These are phyloP conservation scores for Candida ponderosae DNA, from an alignment of 805 yeast species.

Conservation along the genomic window DNA sequence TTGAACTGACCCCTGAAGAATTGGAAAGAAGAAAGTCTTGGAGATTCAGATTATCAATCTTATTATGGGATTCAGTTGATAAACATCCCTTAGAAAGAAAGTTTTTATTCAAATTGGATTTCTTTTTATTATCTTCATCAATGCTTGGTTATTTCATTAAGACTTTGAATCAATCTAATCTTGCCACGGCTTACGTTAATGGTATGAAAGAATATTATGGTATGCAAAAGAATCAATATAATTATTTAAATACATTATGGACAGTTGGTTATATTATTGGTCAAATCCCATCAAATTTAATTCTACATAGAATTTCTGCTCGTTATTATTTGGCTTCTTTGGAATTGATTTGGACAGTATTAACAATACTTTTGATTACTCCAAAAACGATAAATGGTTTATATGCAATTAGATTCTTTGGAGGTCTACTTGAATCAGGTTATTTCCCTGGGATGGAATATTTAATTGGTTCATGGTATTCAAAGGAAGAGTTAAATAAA, in stretches of 20 bases:
- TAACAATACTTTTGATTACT: constrained; percentile 24
- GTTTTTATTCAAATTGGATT: constrained; percentile 12
- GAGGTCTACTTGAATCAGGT: constrained; percentile 35
- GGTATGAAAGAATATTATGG: constrained; percentile 32
- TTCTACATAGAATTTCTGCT: too few relatives aligned
- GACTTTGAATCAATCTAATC: constrained; percentile 30
- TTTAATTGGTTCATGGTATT: constrained; percentile 26
- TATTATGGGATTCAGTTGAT: constrained; percentile 24
- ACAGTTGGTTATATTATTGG: constrained; percentile 41
- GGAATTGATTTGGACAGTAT: constrained; percentile 34
- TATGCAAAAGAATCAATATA: constrained; percentile 33
- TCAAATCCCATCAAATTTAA: constrained; percentile 34
- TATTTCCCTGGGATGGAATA: constrained; percentile 38
- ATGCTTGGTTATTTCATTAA: constrained; percentile 37
- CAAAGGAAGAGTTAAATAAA: constrained; percentile 22
- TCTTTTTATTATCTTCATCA: constrained; percentile 28
- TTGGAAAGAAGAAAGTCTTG: constrained; percentile 4
- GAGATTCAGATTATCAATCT: constrained; percentile 6
- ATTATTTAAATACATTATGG: constrained; percentile 33
- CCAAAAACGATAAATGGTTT: constrained; percentile 15
- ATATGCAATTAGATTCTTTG: constrained; percentile 23
- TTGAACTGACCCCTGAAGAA: constrained; percentile 6
- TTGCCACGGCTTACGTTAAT: too few relatives aligned
- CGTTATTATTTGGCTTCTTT: constrained; percentile 32
- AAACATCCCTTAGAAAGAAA: constrained; percentile 7